Evolutionary conservation across 805 yeast genomes (phyloP).

Genomic region (Tetrapisispora fleetii): DNA sequence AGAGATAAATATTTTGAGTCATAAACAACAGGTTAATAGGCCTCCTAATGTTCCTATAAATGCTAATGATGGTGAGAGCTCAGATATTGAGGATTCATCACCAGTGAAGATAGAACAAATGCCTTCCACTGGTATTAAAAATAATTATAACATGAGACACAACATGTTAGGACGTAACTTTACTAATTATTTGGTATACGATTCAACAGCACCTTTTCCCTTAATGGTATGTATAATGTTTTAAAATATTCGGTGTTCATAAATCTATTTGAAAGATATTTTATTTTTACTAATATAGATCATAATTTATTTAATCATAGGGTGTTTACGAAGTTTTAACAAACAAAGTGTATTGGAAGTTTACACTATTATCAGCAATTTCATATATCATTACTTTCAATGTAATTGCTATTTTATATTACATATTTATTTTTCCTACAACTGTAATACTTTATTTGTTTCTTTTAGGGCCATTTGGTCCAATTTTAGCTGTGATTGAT

Average conservation of each 20-base stretch:
- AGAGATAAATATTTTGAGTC: neutral
- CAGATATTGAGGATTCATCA: neutral
- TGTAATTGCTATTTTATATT: constrained; percentile 15
- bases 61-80: too few relatives aligned
- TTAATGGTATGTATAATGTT: neutral
- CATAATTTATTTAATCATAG: constrained; percentile 7
- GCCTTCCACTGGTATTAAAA: neutral
- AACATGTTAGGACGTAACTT: neutral
- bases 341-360: constrained; percentile 22
- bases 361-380: constrained; percentile 16
- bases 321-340: constrained; percentile 20
- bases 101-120: neutral
- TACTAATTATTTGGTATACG: neutral
- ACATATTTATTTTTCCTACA: constrained; percentile 22
- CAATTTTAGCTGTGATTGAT: constrained; percentile 22
- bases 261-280: neutral
- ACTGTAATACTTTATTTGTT: constrained; percentile 17
- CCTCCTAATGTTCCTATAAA: neutral
- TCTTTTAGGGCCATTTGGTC: constrained; percentile 27
- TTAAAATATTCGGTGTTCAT: neutral
- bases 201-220: constrained; percentile 1
- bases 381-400: constrained; percentile 17
- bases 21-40: neutral
- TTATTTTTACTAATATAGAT: neutral
- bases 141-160: neutral